Evolutionary conservation across 2,329 filamentous ascomycete species (phyloP), one percentile per base, ranked within the genome.

Genomic region (Fusarium subtropicale): DNA sequence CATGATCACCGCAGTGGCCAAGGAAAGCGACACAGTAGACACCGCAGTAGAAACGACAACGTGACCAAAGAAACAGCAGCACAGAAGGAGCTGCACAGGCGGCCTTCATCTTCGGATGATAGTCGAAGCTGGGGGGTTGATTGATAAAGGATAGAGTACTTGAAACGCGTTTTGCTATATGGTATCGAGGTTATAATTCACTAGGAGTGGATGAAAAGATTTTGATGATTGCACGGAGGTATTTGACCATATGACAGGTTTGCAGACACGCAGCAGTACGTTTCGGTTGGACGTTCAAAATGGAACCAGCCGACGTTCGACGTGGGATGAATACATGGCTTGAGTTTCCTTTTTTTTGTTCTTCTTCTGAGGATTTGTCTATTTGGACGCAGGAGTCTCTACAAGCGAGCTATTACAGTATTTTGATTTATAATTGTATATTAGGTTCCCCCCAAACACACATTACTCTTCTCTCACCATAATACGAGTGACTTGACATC

Each of bases 61-160:
- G 15, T 31, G 8, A 48, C 41, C 33, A 42, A 58, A 18, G 48
- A 51, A 38, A 47, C 33, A 11, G 36, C 18, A 10, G 36, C 54
- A 41, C 57, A 67, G 15, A 56, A 51, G 13, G 34, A 34, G 16
- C 28, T 50, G 38, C 47, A n/a, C 12, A 72, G 72, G 33, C 63
- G 54, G 22, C 58, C 66, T 16, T 68, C 65, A 42, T 61, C 70
- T 4, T 73, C 70, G 28, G 73, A 75, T 20, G 71, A 73, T 38
- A 74, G 71, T 46, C 68, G 71, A 51, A 75, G 60, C 36, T 75
- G 68, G 71, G 70, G 71, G 0, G 73, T 75, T 31, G 73, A 75
- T 41, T 75, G 38, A 74, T 18, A 13, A 22, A 4, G 24, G 22
- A 42, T 26, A 38, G 28, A 36, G 39, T 41, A 34, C 44, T 39